Base-by-base conservation (phyloP, 2,329 filamentous ascomycete genomes). In the Aschersonia sp. region DNA sequence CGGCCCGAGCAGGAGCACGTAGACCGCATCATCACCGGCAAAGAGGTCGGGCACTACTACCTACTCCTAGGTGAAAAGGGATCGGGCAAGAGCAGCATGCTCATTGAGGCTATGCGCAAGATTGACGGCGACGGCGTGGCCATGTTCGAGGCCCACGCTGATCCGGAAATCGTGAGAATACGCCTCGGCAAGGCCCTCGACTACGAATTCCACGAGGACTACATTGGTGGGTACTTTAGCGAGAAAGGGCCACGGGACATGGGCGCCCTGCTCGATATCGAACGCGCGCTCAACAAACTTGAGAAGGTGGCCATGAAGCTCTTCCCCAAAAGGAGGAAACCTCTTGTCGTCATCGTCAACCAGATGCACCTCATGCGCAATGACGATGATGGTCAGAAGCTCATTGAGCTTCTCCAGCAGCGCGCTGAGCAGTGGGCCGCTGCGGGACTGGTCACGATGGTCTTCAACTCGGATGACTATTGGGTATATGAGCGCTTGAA, bases 401-500 rank as follows among this genome's bases (percentile, higher is more conserved):
- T 98, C 11, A 79, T 98, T 41, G 92, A 98, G 64, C 77, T 98
- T 45, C 80, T 98, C 32, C 92, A 98, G 59, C 92, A 98, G 62
- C 80, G 89, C 32, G 90, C 92, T 1, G 92, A 98, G 65, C 85
- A 92, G 63, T 98, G 92, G 92, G 90, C 92, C 1, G 92, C 90
- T 1, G 80, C 85, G 22, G 90, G 87, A 53, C 74, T 98, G 7
- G 86, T 94, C 32, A 97, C 92, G 1, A 77, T 87, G 72, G 81
- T 98, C 35, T 88, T 98, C 68, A 97, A 95, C 66, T 89, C 82
- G 47, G 92, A 98, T 64, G 92, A 97, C 61, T 98, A 95, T 66
- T 98, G 92, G 92, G 85, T 98, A 0, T 97, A 95, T 58, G 92
- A 98, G 63, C 78, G 89, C 11, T 69, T 98, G 46, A 95, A 95